Evolutionary conservation across 1,284 basidiomycete species (phyloP).

Genomic region (Ustilago trichophora): DNA sequence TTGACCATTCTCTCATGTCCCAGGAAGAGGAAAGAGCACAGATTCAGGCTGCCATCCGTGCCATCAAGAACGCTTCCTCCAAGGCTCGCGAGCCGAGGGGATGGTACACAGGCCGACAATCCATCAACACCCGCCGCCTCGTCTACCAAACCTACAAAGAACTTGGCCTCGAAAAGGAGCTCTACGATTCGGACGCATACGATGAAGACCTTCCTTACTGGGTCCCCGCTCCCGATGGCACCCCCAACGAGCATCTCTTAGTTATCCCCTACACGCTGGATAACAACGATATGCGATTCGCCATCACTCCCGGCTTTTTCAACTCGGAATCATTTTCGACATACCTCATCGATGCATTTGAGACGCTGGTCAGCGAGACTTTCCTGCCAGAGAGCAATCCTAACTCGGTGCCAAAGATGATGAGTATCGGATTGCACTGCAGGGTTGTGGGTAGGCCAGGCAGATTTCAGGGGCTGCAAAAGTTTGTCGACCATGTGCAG

Average conservation of each 20-base stretch:
- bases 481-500: conserved; percentile 67
- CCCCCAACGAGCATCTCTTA: conserved; percentile 57
- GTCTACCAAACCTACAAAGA: conserved; percentile 63
- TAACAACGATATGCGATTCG: conserved; percentile 68
- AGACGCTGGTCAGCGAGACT: conserved; percentile 66
- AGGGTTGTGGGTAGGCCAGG: conserved; percentile 68
- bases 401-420: conserved; percentile 67
- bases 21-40: conserved; percentile 64
- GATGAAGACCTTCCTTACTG: conserved; percentile 69
- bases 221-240: conserved; percentile 60
- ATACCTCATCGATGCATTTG: conserved; percentile 68
- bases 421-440: conserved; percentile 68
- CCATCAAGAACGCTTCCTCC: conserved; percentile 60
- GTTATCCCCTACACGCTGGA: conserved; percentile 67
- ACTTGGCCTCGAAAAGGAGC: conserved; percentile 46
- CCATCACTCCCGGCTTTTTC: conserved; percentile 66
- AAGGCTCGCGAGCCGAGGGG: conserved; percentile 60
- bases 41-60: conserved; percentile 63
- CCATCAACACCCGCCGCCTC: conserved; percentile 59
- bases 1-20: conserved; percentile 62
- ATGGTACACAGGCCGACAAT: conserved; percentile 68
- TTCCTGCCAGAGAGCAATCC: conserved; percentile 33
- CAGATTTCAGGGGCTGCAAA: conserved; percentile 66
- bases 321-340: conserved; percentile 65
- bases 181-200: conserved; percentile 64